phyloP scores from a whole-genome alignment of 805 yeast genomes.

The Metschnikowia proteae region DNA sequence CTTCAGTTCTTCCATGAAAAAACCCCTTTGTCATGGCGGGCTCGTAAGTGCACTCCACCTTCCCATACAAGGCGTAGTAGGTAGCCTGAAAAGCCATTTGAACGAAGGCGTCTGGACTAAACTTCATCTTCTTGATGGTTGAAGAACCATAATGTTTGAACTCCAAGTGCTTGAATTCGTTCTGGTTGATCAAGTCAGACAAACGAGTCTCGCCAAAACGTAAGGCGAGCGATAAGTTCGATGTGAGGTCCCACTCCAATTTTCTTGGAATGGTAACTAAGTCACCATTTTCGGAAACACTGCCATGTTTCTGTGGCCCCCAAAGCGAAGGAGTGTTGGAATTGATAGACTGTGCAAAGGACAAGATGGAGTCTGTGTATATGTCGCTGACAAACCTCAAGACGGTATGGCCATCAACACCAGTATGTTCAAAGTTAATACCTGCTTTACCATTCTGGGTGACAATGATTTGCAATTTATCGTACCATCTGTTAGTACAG shows the following conservation, averaged over 20 bases:
- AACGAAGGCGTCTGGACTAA: slow-evolving; percentile 90
- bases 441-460: slow-evolving; percentile 91
- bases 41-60: slow-evolving; percentile 89
- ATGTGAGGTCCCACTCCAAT: slow-evolving; percentile 81
- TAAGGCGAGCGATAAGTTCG: slow-evolving; percentile 70
- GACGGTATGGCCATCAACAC: slow-evolving; percentile 94
- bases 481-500: slow-evolving; percentile 94
- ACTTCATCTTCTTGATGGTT: slow-evolving; percentile 76
- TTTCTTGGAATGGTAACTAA: slow-evolving; percentile 72
- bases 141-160: slow-evolving; percentile 71
- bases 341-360: slow-evolving; percentile 82
- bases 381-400: slow-evolving; percentile 83
- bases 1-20: slow-evolving; percentile 90
- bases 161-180: slow-evolving; percentile 79
- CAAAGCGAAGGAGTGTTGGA: slow-evolving; percentile 71
- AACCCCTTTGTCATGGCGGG: slow-evolving; percentile 93
- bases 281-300: slow-evolving; percentile 30
- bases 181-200: slow-evolving; percentile 82
- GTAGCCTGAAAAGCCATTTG: slow-evolving; percentile 94
- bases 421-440: slow-evolving; percentile 89
- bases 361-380: slow-evolving; percentile 83
- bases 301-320: slow-evolving; percentile 29
- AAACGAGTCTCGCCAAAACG: slow-evolving; percentile 89
- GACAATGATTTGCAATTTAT: slow-evolving; percentile 81
- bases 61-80: slow-evolving; percentile 86